Conservation (phyloP, 2,329 filamentous ascomycete genomes). For the Pseudogymnoascus sp. region DNA sequence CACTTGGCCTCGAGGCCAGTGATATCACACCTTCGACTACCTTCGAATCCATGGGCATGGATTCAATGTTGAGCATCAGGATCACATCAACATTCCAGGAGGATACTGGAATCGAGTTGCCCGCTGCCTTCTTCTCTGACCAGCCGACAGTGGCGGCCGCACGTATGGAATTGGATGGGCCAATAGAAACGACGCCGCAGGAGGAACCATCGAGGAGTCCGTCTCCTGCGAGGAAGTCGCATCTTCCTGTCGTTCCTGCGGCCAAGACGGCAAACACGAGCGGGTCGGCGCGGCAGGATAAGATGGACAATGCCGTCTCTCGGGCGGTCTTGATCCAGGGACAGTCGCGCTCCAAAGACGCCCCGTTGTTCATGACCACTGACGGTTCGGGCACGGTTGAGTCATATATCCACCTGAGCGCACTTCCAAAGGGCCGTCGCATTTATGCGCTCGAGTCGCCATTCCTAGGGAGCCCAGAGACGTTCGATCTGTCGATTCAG, state of each 20-base stretch:
- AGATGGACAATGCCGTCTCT: neutral
- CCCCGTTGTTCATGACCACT: neutral
- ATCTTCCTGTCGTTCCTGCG: neutral
- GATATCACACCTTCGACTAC: constrained; percentile 6
- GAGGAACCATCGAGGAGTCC: neutral
- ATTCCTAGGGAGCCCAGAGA: neutral
- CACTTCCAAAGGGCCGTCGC: neutral
- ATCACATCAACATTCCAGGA: constrained; percentile 9
- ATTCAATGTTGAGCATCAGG: constrained; percentile 15
- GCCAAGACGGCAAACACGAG: neutral
- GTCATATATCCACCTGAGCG: neutral
- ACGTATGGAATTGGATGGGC: neutral
- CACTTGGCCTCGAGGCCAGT: constrained; percentile 10
- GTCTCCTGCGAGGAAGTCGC: neutral
- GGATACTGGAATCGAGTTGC: constrained; percentile 10
- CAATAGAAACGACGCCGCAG: neutral
- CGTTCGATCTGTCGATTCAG: neutral
- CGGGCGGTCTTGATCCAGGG: neutral
- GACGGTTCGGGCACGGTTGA: neutral
- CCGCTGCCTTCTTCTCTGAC: constrained; percentile 3
- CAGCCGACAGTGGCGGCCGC: constrained; percentile 5
- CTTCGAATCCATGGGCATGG: constrained; percentile 14
- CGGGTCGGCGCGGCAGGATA: neutral
- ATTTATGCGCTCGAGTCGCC: neutral
- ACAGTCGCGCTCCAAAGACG: neutral